phyloP scores from a whole-genome alignment of 306 rosid genomes.

The Medicago lupulina region DNA sequence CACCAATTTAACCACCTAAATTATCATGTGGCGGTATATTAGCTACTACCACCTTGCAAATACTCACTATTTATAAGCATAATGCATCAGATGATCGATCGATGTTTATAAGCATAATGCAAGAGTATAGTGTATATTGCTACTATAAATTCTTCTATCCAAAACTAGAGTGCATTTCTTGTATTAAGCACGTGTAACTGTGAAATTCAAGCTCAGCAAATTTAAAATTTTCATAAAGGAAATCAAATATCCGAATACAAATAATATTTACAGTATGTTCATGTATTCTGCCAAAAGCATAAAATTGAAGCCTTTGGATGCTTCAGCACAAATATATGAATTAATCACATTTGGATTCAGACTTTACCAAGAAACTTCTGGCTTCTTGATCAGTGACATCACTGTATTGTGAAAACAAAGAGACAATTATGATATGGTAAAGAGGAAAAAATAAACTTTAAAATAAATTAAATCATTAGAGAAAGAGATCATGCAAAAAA shows the following conservation, averaged over 20 bases:
- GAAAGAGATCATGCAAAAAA: neutral
- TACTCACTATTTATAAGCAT: too few relatives aligned
- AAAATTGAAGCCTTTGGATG: neutral
- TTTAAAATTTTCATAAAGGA: neutral
- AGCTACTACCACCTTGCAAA: too few relatives aligned
- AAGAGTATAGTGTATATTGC: too few relatives aligned
- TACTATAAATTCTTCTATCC: neutral
- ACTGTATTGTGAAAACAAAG: conserved; percentile 54
- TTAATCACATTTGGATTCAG: conserved; percentile 54
- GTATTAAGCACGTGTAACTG: neutral
- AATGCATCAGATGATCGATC: too few relatives aligned
- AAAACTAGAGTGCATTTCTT: neutral
- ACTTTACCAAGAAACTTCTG: conserved; percentile 64
- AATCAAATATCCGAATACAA: neutral
- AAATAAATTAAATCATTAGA: conserved; percentile 24
- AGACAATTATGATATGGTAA: conserved; percentile 27
- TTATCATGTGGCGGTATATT: too few relatives aligned
- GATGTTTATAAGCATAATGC: too few relatives aligned
- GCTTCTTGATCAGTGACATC: conserved; percentile 84
- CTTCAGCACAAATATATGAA: conserved; percentile 22
- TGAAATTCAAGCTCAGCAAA: neutral
- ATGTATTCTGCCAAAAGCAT: neutral
- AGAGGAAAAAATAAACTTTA: neutral
- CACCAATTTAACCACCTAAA: too few relatives aligned
- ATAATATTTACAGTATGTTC: conserved; percentile 18